Conservation (phyloP, 1,284 basidiomycete genomes). For the Tylopilus sp. region DNA sequence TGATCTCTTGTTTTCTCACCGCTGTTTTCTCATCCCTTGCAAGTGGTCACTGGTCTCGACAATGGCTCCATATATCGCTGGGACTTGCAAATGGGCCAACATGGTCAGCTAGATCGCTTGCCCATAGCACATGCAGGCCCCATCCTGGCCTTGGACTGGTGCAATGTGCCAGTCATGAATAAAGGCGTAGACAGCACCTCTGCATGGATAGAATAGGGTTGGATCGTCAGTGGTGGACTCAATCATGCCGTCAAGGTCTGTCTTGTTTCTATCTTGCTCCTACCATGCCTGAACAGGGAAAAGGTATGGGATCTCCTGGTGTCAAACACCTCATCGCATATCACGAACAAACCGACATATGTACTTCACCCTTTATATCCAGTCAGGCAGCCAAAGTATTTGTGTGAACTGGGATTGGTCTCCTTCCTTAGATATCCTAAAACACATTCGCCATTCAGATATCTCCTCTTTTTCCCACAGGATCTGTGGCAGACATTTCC, state of each 20-base stretch:
- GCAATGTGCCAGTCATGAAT: slow-evolving; percentile 31
- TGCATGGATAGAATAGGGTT: slow-evolving; percentile 43
- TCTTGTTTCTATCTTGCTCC: neutral
- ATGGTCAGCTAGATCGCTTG: slow-evolving; percentile 66
- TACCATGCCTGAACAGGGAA: slow-evolving; percentile 1
- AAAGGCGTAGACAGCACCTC: slow-evolving; percentile 22
- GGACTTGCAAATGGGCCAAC: slow-evolving; percentile 73
- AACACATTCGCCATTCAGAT: too few relatives aligned
- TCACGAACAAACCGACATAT: slow-evolving; percentile 61
- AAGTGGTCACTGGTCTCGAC: slow-evolving; percentile 74
- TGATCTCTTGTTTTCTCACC: slow-evolving; percentile 73
- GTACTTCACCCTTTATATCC: slow-evolving; percentile 73
- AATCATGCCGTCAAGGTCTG: slow-evolving; percentile 76
- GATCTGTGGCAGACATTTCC: neutral
- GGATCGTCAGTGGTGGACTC: slow-evolving; percentile 79
- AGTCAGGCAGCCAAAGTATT: slow-evolving; percentile 67
- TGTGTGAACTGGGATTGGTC: slow-evolving; percentile 73
- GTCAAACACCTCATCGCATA: slow-evolving; percentile 44
- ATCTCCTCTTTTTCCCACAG: neutral
- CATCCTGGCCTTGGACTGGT: slow-evolving; percentile 78
- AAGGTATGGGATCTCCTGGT: slow-evolving; percentile 76
- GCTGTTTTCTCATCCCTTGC: slow-evolving; percentile 55
- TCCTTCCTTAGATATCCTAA: too few relatives aligned
- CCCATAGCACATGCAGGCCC: slow-evolving; percentile 75
- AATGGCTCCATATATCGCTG: slow-evolving; percentile 72